These are phyloP conservation scores for Leccinum subgranulosum DNA, from an alignment of 768 basidiomycete species.

Conservation along the genomic window DNA sequence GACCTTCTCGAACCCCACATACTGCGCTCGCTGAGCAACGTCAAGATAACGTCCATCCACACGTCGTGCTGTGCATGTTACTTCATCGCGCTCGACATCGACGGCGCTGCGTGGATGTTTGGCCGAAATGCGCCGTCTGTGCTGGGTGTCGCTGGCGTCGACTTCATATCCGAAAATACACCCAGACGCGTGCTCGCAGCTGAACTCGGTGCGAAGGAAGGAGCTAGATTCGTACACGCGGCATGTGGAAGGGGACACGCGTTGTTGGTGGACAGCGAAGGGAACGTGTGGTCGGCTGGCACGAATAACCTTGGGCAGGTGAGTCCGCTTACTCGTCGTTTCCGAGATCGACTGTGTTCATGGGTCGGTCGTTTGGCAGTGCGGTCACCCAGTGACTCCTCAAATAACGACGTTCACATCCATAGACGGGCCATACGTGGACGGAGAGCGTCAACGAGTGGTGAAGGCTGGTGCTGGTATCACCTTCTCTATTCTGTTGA, in stretches of 20 bases:
- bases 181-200: constrained; percentile 58
- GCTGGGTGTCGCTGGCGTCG: constrained; percentile 57
- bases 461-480: constrained; percentile 78
- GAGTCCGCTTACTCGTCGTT: constrained; percentile 17
- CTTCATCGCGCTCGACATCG: constrained; percentile 66
- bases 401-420: constrained; percentile 66
- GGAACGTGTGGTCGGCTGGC: constrained; percentile 81
- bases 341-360: background rate
- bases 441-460: constrained; percentile 61
- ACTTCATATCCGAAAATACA: constrained; percentile 69
- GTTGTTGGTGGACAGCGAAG: constrained; percentile 77
- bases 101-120: constrained; percentile 86
- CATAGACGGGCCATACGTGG: constrained; percentile 55
- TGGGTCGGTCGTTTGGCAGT: constrained; percentile 38
- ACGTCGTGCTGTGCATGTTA: constrained; percentile 76
- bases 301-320: constrained; percentile 83
- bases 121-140: constrained; percentile 75
- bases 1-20: constrained; percentile 89
- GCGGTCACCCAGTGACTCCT: constrained; percentile 62
- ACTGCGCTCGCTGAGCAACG: constrained; percentile 81
- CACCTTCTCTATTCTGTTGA: constrained; percentile 80
- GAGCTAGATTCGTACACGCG: constrained; percentile 71
- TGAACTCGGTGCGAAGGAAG: constrained; percentile 57
- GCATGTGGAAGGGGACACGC: constrained; percentile 84
- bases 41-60: constrained; percentile 70